phyloP scores from a whole-genome alignment of 495 filamentous ascomycete species.

The Tuber microsphaerosporum region DNA sequence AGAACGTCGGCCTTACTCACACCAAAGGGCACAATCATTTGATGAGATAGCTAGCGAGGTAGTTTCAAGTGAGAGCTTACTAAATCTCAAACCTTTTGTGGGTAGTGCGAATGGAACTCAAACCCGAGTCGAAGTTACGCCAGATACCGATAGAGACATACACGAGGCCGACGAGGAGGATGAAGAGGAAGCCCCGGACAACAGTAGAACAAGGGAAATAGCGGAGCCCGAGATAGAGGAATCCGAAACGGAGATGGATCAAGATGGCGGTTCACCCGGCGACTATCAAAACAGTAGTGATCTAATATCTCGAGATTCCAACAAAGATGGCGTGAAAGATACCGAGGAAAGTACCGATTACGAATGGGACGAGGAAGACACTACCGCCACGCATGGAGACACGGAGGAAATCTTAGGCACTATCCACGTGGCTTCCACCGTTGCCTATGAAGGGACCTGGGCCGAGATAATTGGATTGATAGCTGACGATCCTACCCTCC shows the following conservation, averaged over 20 bases:
- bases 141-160: not conserved
- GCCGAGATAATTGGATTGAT: not conserved
- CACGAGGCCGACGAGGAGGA: not conserved
- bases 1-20: not conserved
- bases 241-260: not conserved
- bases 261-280: not conserved
- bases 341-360: not conserved
- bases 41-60: not conserved
- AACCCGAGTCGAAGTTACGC: not conserved
- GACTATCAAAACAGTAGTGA: not conserved
- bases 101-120: not conserved
- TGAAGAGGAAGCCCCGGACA: not conserved
- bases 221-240: not conserved
- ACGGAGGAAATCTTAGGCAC: not conserved
- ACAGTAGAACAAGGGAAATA: not conserved
- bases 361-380: not conserved
- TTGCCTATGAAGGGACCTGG: not conserved
- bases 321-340: not conserved
- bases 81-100: not conserved
- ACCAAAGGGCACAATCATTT: not conserved
- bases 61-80: not conserved
- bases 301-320: not conserved
- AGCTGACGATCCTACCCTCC: not conserved
- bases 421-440: not conserved
- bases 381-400: not conserved